Evolutionary conservation across 83 land plant species (phyloP).

Genomic region (Thuja plicata): DNA sequence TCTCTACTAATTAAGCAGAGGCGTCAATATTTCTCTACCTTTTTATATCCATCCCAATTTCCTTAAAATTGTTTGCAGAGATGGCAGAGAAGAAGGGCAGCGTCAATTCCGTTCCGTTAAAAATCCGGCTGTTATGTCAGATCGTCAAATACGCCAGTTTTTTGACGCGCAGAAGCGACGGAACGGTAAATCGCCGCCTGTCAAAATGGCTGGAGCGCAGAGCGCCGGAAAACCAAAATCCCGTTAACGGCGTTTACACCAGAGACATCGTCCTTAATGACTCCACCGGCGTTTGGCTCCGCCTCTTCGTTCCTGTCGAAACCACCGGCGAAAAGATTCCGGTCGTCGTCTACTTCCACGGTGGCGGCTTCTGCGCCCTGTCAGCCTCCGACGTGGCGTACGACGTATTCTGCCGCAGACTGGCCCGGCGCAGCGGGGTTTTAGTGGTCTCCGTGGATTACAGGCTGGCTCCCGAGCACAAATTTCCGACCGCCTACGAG

Average conservation of each 20-base stretch:
- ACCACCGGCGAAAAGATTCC: constrained; percentile 5
- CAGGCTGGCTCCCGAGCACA: constrained; percentile 40
- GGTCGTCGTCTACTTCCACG: constrained; percentile 35
- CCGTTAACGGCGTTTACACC: constrained; percentile 32
- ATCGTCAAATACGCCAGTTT: constrained; percentile 4
- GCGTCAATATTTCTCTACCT: too few relatives aligned
- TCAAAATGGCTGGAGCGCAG: constrained; percentile 18
- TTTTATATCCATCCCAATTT: too few relatives aligned
- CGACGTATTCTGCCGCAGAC: constrained; percentile 28
- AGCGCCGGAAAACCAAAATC: constrained; percentile 8
- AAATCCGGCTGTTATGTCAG: constrained; percentile 11
- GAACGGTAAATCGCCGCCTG: constrained; percentile 48
- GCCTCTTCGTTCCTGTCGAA: constrained; percentile 14
- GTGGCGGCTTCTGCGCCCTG: constrained; percentile 38
- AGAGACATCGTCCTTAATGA: constrained; percentile 36
- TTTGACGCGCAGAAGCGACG: constrained; percentile 26
- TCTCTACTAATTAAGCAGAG: too few relatives aligned
- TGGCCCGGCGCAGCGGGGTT: constrained; percentile 13
- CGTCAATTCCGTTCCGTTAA: constrained; percentile 22
- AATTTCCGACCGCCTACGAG: constrained; percentile 36
- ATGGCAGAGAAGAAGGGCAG: neutral
- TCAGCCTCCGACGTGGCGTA: constrained; percentile 18
- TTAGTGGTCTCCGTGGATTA: constrained; percentile 46
- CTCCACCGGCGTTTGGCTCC: constrained; percentile 19
- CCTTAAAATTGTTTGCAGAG: neutral